Percentiles rank a stretch among this genome's conserved stretches.
Conservation (phyloP, 805 yeast species). For the Zygosaccharomyces siamensis region DNA sequence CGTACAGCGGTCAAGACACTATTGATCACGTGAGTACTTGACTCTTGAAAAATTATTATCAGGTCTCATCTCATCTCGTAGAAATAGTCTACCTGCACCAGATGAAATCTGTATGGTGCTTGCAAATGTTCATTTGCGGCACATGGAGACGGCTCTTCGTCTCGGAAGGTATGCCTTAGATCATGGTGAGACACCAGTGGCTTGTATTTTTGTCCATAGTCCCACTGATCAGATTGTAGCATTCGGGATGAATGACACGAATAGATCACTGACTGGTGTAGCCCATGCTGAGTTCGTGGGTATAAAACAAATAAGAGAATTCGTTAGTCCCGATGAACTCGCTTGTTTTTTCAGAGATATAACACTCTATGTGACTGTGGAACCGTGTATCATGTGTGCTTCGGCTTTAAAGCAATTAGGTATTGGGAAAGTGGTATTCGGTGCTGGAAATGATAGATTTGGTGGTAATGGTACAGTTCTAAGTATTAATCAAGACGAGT, state of each 20-base stretch:
- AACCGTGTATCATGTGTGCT: conserved; percentile 98
- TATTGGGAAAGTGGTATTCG: conserved; percentile 70
- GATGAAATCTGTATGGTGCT: neutral
- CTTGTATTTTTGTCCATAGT: conserved; percentile 61
- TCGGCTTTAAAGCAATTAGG: conserved; percentile 80
- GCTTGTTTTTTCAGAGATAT: conserved; percentile 46
- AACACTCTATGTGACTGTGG: conserved; percentile 87
- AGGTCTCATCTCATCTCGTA: neutral
- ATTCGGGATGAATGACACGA: conserved; percentile 81
- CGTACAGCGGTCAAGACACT: neutral
- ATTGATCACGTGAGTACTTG: neutral
- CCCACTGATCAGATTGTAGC: conserved; percentile 50
- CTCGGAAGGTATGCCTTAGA: conserved; percentile 62
- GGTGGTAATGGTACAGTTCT: conserved; percentile 95
- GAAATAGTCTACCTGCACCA: neutral
- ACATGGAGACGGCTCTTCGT: conserved; percentile 49
- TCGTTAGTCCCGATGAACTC: conserved; percentile 23
- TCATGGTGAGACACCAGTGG: conserved; percentile 78
- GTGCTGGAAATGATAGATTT: conserved; percentile 91
- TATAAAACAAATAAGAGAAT: conserved; percentile 47
- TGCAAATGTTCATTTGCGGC: conserved; percentile 21
- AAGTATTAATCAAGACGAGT: conserved; percentile 46
- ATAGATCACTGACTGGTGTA: conserved; percentile 77
- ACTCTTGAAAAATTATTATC: neutral
- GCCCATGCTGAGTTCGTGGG: conserved; percentile 92